phyloP scores from a whole-genome alignment of 768 basidiomycete species.

The Rhizopogon vesiculosus region DNA sequence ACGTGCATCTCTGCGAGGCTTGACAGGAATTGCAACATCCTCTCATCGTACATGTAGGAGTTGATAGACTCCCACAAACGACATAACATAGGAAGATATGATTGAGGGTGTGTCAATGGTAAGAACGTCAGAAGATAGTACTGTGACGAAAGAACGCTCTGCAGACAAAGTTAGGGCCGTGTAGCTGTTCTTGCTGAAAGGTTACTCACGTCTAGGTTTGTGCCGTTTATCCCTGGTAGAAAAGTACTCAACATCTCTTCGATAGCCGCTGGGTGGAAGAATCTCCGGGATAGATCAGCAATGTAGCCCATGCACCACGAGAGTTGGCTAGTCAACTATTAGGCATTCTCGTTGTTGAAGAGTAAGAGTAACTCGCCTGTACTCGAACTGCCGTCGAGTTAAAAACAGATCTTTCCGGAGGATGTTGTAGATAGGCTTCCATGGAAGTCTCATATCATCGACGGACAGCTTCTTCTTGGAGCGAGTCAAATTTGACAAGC shows the following conservation, averaged over 20 bases:
- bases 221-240: constrained; percentile 73
- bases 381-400: constrained; percentile 70
- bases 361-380: constrained; percentile 45
- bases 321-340: constrained; percentile 45
- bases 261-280: constrained; percentile 86
- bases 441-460: constrained; percentile 76
- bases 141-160: constrained; percentile 77
- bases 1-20: constrained; percentile 71
- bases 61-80: constrained; percentile 86
- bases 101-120: constrained; percentile 79
- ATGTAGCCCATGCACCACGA: constrained; percentile 75
- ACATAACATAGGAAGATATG: constrained; percentile 80
- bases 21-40: constrained; percentile 82
- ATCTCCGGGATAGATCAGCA: constrained; percentile 63
- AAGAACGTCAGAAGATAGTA: constrained; percentile 85
- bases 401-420: constrained; percentile 75
- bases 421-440: constrained; percentile 73
- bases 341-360: not conserved
- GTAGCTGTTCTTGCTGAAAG: not conserved
- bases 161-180: constrained; percentile 54
- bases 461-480: constrained; percentile 74
- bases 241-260: constrained; percentile 88
- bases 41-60: constrained; percentile 85
- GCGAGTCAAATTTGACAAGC: constrained; percentile 50
- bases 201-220: constrained; percentile 60